A percentile compares a stretch with the other conserved stretches of the same genome.
Evolutionary conservation across 345 rosid genomes (phyloP).

Genomic region (Luvunga scandens): DNA sequence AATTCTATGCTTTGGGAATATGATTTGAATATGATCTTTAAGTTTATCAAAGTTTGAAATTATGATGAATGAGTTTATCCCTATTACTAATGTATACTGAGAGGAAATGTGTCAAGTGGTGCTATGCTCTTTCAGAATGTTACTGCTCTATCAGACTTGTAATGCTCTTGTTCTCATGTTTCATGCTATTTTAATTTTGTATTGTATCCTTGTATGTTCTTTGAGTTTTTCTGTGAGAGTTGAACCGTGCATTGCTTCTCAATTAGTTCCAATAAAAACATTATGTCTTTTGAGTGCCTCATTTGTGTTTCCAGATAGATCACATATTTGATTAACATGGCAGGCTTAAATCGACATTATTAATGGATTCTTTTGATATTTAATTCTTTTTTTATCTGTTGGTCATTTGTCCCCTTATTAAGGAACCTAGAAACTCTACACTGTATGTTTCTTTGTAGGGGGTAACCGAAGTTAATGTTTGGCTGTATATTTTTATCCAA

Average conservation of each 20-base stretch:
- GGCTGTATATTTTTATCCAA: not conserved
- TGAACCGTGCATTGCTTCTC: not conserved
- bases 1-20: not conserved
- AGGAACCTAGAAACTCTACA: not conserved
- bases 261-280: not conserved
- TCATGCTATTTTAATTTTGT: not conserved
- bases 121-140: not conserved
- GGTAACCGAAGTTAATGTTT: not conserved
- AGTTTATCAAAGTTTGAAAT: not conserved
- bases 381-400: not conserved
- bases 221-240: not conserved
- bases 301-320: not conserved
- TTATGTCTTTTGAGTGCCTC: not conserved
- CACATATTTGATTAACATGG: not conserved
- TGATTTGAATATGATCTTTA: not conserved
- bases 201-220: not conserved
- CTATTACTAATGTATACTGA: not conserved
- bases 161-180: not conserved
- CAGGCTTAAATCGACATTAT: not conserved
- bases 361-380: not conserved
- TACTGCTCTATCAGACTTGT: not conserved
- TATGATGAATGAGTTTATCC: not conserved
- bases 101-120: not conserved
- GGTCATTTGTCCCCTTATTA: not conserved
- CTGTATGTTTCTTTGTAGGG: not conserved